A percentile compares a stretch with the other conserved stretches of the same genome.
Evolutionary conservation across 176 grass and related monocot genomes (phyloP).

Genomic region (Miscanthus lutarioriparius): DNA sequence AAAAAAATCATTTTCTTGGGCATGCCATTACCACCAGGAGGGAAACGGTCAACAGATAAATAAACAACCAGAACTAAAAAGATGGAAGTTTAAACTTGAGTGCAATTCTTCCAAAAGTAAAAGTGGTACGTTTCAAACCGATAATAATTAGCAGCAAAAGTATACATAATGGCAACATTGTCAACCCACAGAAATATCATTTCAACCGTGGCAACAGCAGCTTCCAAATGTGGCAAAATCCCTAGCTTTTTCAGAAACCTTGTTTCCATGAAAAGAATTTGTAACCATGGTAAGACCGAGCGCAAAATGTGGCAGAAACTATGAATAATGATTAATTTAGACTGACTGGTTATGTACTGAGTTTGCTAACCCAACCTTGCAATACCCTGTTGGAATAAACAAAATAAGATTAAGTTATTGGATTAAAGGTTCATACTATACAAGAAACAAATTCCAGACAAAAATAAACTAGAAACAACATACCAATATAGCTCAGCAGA

Average conservation of each 20-base stretch:
- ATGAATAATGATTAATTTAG: neutral
- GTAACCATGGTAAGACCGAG: neutral
- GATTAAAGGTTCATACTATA: neutral
- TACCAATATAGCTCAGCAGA: neutral
- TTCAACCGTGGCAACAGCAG: neutral
- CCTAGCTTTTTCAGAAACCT: neutral
- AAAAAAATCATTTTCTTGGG: neutral
- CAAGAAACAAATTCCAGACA: neutral
- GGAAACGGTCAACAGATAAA: neutral
- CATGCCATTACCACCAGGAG: neutral
- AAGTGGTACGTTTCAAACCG: neutral
- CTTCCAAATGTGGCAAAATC: neutral
- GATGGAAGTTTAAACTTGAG: neutral
- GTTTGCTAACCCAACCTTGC: neutral
- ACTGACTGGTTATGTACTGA: conserved; percentile 22
- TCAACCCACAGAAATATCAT: conserved; percentile 14
- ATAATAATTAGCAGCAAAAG: neutral
- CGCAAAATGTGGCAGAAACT: neutral
- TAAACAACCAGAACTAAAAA: neutral
- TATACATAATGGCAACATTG: neutral
- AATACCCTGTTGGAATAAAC: conserved; percentile 30
- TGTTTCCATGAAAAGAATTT: neutral
- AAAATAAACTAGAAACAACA: conserved; percentile 16
- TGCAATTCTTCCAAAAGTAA: neutral
- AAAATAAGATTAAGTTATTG: neutral